phyloP scores from a whole-genome alignment of 192 early-diverging fungal species.

The Backusella parvicylindrica region DNA sequence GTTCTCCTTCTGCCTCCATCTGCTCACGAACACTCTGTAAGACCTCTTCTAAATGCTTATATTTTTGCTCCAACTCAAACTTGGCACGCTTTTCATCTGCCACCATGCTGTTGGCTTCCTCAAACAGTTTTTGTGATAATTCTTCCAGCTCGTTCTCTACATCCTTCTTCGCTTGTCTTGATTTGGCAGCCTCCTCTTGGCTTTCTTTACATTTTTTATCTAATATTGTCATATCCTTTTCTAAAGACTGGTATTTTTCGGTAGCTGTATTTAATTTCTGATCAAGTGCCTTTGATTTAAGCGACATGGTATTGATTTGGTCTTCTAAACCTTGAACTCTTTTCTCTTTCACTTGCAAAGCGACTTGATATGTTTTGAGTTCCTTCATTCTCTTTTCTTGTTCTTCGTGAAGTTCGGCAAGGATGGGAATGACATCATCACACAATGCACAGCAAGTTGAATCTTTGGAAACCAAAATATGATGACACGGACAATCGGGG shows the following conservation, averaged over 20 bases:
- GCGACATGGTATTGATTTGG: neutral
- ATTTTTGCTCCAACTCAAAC: conserved; percentile 47
- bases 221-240: conserved; percentile 65
- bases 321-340: neutral
- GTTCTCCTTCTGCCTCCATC: conserved; percentile 72
- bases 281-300: conserved; percentile 38
- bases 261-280: conserved; percentile 64
- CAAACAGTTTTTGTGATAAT: conserved; percentile 82
- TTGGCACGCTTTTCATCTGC: conserved; percentile 67
- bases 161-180: conserved; percentile 82
- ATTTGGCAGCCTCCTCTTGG: conserved; percentile 76
- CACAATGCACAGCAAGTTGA: conserved; percentile 27
- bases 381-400: conserved; percentile 13
- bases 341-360: conserved; percentile 1
- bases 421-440: conserved; percentile 21
- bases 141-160: conserved; percentile 94
- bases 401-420: conserved; percentile 23
- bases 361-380: neutral
- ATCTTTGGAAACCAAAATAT: conserved; percentile 22
- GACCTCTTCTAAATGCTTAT: conserved; percentile 56
- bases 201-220: conserved; percentile 78
- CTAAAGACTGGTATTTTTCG: conserved; percentile 63
- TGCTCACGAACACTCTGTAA: conserved; percentile 60
- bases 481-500: conserved; percentile 28
- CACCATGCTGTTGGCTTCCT: conserved; percentile 93